Evolutionary conservation across 257 asterid genomes (phyloP).

Genomic region (Craterostigma plantagineum): DNA sequence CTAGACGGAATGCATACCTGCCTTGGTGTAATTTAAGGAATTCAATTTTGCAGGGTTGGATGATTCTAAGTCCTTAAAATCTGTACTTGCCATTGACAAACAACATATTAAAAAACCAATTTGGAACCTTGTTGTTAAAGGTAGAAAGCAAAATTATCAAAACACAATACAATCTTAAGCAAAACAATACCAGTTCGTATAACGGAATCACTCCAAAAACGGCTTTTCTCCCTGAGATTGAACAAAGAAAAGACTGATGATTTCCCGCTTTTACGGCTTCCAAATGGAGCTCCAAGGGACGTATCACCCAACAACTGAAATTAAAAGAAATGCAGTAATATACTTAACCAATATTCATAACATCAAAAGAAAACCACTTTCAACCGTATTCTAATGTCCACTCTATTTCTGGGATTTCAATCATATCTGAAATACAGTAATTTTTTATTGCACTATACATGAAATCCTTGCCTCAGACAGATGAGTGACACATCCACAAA

Average conservation of each 20-base stretch:
- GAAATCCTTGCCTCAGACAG: too few relatives aligned
- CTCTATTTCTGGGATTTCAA: neutral
- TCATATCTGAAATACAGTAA: too few relatives aligned
- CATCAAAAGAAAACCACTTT: neutral
- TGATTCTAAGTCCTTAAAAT: constrained; percentile 60
- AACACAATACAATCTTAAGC: neutral
- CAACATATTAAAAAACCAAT: neutral
- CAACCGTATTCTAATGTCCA: constrained; percentile 1
- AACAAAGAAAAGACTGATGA: constrained; percentile 79
- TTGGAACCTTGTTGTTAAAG: too few relatives aligned
- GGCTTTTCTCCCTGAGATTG: constrained; percentile 85
- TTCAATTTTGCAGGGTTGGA: constrained; percentile 39
- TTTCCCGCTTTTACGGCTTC: constrained; percentile 38
- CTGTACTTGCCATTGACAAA: constrained; percentile 18
- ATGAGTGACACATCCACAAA: too few relatives aligned
- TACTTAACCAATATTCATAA: constrained; percentile 1
- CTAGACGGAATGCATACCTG: constrained; percentile 58
- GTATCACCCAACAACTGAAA: constrained; percentile 36
- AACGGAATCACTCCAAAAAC: constrained; percentile 92
- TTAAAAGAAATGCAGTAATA: constrained; percentile 6
- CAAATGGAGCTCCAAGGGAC: constrained; percentile 44
- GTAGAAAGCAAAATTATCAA: neutral
- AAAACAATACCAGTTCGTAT: constrained; percentile 42
- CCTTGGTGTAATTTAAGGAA: constrained; percentile 78
- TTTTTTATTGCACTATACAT: too few relatives aligned